Percentiles rank a stretch among this genome's conserved stretches.
phyloP scores from a whole-genome alignment of 2,329 filamentous ascomycete species.

The Epichloe uncinata region DNA sequence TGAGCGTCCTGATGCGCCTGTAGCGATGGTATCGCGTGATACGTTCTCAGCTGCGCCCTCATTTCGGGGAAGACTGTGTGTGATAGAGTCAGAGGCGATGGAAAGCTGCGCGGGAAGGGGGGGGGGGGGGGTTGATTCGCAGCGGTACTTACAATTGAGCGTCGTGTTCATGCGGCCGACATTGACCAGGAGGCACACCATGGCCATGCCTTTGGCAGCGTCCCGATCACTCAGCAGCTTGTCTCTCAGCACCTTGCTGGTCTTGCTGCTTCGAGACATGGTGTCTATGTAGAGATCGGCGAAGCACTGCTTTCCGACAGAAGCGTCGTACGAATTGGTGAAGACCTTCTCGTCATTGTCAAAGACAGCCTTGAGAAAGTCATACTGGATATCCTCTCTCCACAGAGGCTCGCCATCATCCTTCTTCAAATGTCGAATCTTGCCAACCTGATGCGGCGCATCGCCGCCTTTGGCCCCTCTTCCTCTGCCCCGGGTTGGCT shows the following conservation, averaged over 20 bases:
- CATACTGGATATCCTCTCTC: slow-evolving; percentile 79
- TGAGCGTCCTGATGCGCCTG: slow-evolving; percentile 92
- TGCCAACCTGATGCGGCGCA: slow-evolving; percentile 36
- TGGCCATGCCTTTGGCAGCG: slow-evolving; percentile 94
- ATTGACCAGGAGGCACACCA: slow-evolving; percentile 96
- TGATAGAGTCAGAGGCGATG: not conserved
- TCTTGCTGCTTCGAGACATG: slow-evolving; percentile 97
- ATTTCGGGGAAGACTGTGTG: slow-evolving; percentile 89
- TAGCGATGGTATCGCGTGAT: slow-evolving; percentile 92
- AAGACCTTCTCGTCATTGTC: slow-evolving; percentile 65
- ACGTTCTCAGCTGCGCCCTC: slow-evolving; percentile 92
- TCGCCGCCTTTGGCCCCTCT: slow-evolving; percentile 22
- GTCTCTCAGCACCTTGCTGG: slow-evolving; percentile 94
- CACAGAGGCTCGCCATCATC: slow-evolving; percentile 79
- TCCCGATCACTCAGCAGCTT: slow-evolving; percentile 86
- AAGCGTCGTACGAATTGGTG: slow-evolving; percentile 73
- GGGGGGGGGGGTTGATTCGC: not conserved
- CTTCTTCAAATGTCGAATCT: slow-evolving; percentile 77
- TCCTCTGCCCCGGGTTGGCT: slow-evolving; percentile 22
- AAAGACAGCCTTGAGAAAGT: slow-evolving; percentile 71
- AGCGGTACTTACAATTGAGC: slow-evolving; percentile 61
- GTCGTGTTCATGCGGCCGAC: slow-evolving; percentile 98
- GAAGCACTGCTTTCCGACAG: slow-evolving; percentile 58
- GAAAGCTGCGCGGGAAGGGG: not conserved
- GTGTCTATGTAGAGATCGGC: slow-evolving; percentile 97